A percentile compares a stretch with the other conserved stretches of the same genome.
Conservation (phyloP, 371 early-diverging fungal species). For the Mortierella sp. region DNA sequence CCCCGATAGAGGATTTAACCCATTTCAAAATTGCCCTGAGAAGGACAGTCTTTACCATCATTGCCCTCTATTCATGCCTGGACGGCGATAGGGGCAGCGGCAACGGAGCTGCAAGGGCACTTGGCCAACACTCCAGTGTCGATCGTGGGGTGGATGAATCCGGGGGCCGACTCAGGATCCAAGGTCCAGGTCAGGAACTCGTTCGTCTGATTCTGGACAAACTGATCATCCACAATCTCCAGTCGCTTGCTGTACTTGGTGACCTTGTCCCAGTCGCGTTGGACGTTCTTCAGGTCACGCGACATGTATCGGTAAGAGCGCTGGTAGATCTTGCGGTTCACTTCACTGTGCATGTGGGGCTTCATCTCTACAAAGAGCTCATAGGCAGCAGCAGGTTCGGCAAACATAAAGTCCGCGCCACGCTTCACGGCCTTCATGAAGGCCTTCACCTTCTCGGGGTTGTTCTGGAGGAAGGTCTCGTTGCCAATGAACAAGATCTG, state of each 20-base stretch:
- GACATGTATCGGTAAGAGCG: constrained; percentile 74
- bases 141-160: constrained; percentile 54
- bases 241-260: constrained; percentile 72
- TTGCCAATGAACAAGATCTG: constrained; percentile 75
- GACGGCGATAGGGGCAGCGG: constrained; percentile 24
- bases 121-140: constrained; percentile 61
- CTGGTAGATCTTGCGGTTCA: constrained; percentile 73
- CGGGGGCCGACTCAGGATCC: constrained; percentile 54
- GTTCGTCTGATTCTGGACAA: constrained; percentile 73
- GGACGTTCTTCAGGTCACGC: constrained; percentile 67
- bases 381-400: constrained; percentile 64
- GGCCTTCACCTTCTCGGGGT: constrained; percentile 67
- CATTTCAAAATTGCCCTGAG: neutral
- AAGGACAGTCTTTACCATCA: neutral
- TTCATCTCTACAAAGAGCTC: constrained; percentile 67
- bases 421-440: constrained; percentile 67
- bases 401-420: constrained; percentile 65
- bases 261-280: constrained; percentile 77
- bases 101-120: constrained; percentile 8
- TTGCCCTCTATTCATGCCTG: constrained; percentile 19
- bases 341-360: constrained; percentile 62
- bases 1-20: neutral
- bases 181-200: constrained; percentile 61
- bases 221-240: constrained; percentile 61
- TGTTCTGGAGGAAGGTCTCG: constrained; percentile 63